Evolutionary conservation across 257 asterid genomes (phyloP).

Genomic region (Mitragyna speciosa): DNA sequence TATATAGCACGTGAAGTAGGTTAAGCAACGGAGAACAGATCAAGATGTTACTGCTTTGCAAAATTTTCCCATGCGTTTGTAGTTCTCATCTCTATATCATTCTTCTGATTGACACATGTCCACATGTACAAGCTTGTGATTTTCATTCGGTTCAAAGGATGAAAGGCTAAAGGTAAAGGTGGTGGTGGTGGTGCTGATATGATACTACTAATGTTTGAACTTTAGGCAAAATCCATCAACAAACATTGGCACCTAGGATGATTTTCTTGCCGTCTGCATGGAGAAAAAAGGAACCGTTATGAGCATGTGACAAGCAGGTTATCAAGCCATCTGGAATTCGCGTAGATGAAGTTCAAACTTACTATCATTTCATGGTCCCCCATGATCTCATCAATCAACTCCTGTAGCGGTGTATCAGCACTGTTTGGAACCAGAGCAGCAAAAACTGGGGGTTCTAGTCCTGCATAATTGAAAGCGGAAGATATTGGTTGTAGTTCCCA

Average conservation of each 20-base stretch:
- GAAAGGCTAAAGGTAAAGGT: neutral
- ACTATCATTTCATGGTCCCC: conserved; percentile 89
- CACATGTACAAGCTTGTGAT: neutral
- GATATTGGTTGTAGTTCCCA: neutral
- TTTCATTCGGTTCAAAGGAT: neutral
- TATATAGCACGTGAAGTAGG: neutral
- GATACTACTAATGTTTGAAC: neutral
- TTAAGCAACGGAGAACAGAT: neutral
- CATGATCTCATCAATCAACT: conserved; percentile 86
- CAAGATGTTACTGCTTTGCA: neutral
- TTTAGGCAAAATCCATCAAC: neutral
- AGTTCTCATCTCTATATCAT: neutral
- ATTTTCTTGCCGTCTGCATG: conserved; percentile 12
- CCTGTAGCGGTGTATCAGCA: conserved; percentile 71
- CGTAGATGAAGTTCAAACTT: conserved; percentile 25
- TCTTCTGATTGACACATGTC: neutral
- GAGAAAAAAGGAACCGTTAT: neutral
- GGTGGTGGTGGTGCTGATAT: neutral
- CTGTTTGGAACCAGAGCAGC: conserved; percentile 89
- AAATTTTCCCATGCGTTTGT: neutral
- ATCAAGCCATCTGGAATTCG: neutral
- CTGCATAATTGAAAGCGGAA: conserved; percentile 28
- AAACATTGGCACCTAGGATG: neutral
- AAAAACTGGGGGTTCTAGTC: conserved; percentile 64
- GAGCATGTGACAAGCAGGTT: neutral